Conservation (phyloP, 305 asterid species). For the Rubia balearica region DNA sequence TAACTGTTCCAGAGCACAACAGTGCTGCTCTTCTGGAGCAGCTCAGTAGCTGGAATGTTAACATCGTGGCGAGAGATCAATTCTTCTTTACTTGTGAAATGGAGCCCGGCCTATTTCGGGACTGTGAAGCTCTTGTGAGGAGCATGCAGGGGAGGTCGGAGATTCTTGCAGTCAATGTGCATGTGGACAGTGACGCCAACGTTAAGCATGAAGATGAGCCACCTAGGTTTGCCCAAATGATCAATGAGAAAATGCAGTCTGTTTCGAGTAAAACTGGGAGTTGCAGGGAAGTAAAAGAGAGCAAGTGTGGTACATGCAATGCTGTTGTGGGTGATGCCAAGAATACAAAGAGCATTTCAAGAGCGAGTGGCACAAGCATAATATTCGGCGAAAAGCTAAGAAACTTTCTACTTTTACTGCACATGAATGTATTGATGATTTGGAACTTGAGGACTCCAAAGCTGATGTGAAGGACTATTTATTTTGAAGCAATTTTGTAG, state of each 20-base stretch:
- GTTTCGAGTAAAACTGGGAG: conserved; percentile 36
- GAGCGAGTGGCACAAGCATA: conserved; percentile 84
- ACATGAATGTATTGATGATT: conserved; percentile 58
- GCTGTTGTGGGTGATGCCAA: conserved; percentile 55
- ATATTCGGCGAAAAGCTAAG: conserved; percentile 50
- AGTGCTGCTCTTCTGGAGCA: conserved; percentile 46
- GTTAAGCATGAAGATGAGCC: conserved; percentile 55
- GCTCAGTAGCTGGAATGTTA: conserved; percentile 51
- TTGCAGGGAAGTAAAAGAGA: conserved; percentile 49
- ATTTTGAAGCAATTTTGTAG: conserved; percentile 31
- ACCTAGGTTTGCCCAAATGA: conserved; percentile 26
- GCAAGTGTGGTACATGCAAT: conserved; percentile 68
- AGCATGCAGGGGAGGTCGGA: conserved; percentile 68
- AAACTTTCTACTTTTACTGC: conserved; percentile 61
- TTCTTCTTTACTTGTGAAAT: conserved; percentile 50
- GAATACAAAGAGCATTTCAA: conserved; percentile 70
- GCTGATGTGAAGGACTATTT: conserved; percentile 66
- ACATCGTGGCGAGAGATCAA: conserved; percentile 51
- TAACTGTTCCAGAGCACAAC: conserved; percentile 50
- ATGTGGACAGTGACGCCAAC: conserved; percentile 47
- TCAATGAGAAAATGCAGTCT: conserved; percentile 46
- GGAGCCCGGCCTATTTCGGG: conserved; percentile 52
- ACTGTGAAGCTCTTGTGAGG: conserved; percentile 59
- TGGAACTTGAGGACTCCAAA: conserved; percentile 48
- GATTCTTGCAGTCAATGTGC: conserved; percentile 68